phyloP scores from a whole-genome alignment of 208 protist genomes.

The Trypanosoma lewisi region DNA sequence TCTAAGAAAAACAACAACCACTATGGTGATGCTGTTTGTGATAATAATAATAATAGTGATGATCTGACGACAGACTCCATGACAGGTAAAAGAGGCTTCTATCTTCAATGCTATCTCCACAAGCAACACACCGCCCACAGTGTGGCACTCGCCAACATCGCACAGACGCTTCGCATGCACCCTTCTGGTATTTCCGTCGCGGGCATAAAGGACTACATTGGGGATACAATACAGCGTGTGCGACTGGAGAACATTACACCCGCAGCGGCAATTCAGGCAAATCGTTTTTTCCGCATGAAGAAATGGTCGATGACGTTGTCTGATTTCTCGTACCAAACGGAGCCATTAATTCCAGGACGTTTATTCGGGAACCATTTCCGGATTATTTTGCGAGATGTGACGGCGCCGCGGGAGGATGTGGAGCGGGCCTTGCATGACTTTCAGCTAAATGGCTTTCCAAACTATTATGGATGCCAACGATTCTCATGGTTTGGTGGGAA shows the following conservation, averaged over 20 bases:
- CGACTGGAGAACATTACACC: slow-evolving; percentile 70
- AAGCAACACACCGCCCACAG: slow-evolving; percentile 83
- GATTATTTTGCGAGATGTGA: slow-evolving; percentile 78
- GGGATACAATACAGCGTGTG: slow-evolving; percentile 83
- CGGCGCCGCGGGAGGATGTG: slow-evolving; percentile 35
- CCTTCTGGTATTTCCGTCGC: slow-evolving; percentile 71
- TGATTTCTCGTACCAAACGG: slow-evolving; percentile 76
- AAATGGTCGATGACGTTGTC: slow-evolving; percentile 60
- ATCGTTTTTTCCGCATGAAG: slow-evolving; percentile 44
- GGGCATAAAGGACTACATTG: slow-evolving; percentile 88
- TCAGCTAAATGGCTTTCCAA: slow-evolving; percentile 67
- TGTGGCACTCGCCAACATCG: slow-evolving; percentile 54
- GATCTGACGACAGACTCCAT: too few species aligned
- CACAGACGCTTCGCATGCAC: slow-evolving; percentile 75
- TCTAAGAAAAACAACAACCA: background rate
- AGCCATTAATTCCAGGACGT: slow-evolving; percentile 59
- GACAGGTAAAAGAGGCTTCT: slow-evolving; percentile 24
- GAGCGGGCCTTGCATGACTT: slow-evolving; percentile 54
- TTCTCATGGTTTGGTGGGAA: slow-evolving; percentile 86
- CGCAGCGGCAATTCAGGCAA: slow-evolving; percentile 51
- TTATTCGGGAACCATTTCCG: slow-evolving; percentile 84
- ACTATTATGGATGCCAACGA: slow-evolving; percentile 88
- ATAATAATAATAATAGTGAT: slow-evolving; percentile 3
- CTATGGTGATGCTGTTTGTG: background rate
- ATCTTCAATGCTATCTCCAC: slow-evolving; percentile 75